phyloP scores from a whole-genome alignment of 495 filamentous ascomycete genomes.

The Mycothermus thermophilus region DNA sequence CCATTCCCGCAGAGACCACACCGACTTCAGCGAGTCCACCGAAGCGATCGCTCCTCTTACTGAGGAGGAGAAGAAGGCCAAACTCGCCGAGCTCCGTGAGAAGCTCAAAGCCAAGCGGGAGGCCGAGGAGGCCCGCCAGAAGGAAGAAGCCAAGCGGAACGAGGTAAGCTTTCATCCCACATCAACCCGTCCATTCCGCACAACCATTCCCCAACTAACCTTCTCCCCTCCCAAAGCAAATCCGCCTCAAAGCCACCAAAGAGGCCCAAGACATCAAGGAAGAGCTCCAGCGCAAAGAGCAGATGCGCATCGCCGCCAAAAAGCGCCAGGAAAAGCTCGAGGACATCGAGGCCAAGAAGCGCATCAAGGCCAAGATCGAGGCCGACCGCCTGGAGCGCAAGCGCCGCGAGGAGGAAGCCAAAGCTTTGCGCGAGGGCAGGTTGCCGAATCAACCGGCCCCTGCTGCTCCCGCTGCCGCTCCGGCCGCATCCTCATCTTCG shows the following conservation, averaged over 20 bases:
- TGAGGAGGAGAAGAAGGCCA: constrained; percentile 75
- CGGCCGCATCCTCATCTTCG: constrained; percentile 20
- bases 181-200: no score
- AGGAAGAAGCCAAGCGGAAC: constrained; percentile 75
- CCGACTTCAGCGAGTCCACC: constrained; percentile 85
- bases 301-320: constrained; percentile 71
- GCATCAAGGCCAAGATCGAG: constrained; percentile 81
- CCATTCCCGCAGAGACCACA: constrained; percentile 45
- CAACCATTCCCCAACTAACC: background rate
- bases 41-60: constrained; percentile 84
- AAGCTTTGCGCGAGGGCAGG: constrained; percentile 66
- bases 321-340: constrained; percentile 78
- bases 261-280: constrained; percentile 70
- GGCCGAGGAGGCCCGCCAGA: constrained; percentile 56
- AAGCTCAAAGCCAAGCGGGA: constrained; percentile 63
- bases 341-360: constrained; percentile 74
- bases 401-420: constrained; percentile 67
- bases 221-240: constrained; percentile 44
- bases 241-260: constrained; percentile 68
- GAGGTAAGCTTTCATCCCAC: no score
- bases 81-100: constrained; percentile 57
- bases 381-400: constrained; percentile 78
- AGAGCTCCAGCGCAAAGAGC: constrained; percentile 72
- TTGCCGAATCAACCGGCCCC: constrained; percentile 36
- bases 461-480: constrained; percentile 19